Conservation (phyloP, 2,329 filamentous ascomycete species). For the Lecanicillium sp. region DNA sequence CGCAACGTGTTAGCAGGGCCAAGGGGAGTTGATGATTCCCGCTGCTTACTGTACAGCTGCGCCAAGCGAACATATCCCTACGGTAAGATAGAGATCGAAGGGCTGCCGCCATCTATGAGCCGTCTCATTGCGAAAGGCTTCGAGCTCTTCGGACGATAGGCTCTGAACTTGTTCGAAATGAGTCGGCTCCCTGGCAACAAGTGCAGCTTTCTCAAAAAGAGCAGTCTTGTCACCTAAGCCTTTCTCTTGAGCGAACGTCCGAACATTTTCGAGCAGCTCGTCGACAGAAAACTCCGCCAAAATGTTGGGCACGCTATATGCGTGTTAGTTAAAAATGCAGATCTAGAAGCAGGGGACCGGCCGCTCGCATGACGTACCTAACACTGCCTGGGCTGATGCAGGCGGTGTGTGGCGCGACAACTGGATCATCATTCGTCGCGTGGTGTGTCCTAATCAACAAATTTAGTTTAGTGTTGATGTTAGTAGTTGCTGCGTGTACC, state of each 20-base stretch:
- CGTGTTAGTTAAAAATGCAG: too few relatives aligned
- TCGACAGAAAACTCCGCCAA: constrained; percentile 44
- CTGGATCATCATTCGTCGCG: too few relatives aligned
- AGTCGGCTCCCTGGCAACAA: constrained; percentile 30
- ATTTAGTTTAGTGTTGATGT: too few relatives aligned
- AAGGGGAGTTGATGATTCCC: constrained; percentile 20
- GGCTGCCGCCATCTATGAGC: constrained; percentile 43
- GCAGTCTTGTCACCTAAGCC: constrained; percentile 38
- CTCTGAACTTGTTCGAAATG: constrained; percentile 39
- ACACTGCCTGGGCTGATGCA: too few relatives aligned
- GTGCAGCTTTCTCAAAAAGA: constrained; percentile 20
- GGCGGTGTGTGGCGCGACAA: too few relatives aligned
- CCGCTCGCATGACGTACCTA: too few relatives aligned
- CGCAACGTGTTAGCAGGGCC: not conserved
- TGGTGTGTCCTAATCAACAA: too few relatives aligned
- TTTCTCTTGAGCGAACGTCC: constrained; percentile 42
- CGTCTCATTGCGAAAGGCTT: constrained; percentile 31
- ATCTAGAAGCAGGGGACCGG: too few relatives aligned
- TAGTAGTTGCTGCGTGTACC: too few relatives aligned
- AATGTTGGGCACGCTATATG: too few relatives aligned
- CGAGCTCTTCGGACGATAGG: constrained; percentile 34
- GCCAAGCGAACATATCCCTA: constrained; percentile 43
- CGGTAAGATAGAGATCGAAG: constrained; percentile 39
- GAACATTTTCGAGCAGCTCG: constrained; percentile 45
- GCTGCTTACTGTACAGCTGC: constrained; percentile 45